A percentile compares a stretch with the other conserved stretches of the same genome.
phyloP scores from a whole-genome alignment of 2,329 filamentous ascomycete genomes.

The Rosellinia necatrix region DNA sequence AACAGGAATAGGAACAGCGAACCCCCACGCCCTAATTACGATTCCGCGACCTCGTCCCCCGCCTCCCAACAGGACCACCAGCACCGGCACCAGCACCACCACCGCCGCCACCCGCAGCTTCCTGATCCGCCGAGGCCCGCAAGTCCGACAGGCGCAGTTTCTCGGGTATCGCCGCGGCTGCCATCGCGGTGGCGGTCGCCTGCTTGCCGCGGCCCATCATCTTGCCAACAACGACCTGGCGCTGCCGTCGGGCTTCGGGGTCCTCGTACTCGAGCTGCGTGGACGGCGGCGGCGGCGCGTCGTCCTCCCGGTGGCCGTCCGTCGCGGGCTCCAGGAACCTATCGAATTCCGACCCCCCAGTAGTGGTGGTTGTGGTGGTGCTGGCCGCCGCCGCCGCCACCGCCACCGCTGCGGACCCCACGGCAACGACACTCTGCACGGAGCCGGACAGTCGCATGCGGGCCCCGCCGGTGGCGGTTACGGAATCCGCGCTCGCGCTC shows the following conservation, averaged over 20 bases:
- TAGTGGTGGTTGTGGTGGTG: not conserved
- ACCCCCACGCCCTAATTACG: no score
- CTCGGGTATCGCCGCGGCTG: not conserved
- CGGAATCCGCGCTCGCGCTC: constrained; percentile 50
- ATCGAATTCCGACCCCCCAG: constrained; percentile 15
- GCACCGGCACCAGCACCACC: not conserved
- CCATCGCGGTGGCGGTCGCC: not conserved
- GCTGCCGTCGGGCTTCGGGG: constrained; percentile 49
- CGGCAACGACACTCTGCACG: no score
- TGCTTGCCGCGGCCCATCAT: constrained; percentile 26
- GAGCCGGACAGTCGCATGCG: no score
- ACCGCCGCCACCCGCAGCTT: no score
- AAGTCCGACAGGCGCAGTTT: constrained; percentile 16
- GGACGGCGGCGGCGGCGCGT: constrained; percentile 43
- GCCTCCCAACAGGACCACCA: not conserved
- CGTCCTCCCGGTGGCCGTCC: constrained; percentile 1
- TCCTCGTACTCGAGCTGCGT: constrained; percentile 62
- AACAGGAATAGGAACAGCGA: no score
- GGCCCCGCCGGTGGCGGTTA: constrained; percentile 28
- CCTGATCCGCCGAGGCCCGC: no score
- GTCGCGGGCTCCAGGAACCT: constrained; percentile 30
- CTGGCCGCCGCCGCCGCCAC: constrained; percentile 43
- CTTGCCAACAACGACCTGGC: constrained; percentile 34
- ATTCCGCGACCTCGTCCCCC: no score
- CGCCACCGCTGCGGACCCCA: no score